Base-by-base conservation (phyloP, 1,284 basidiomycete genomes). In the Papiliotrema laurentii region DNA sequence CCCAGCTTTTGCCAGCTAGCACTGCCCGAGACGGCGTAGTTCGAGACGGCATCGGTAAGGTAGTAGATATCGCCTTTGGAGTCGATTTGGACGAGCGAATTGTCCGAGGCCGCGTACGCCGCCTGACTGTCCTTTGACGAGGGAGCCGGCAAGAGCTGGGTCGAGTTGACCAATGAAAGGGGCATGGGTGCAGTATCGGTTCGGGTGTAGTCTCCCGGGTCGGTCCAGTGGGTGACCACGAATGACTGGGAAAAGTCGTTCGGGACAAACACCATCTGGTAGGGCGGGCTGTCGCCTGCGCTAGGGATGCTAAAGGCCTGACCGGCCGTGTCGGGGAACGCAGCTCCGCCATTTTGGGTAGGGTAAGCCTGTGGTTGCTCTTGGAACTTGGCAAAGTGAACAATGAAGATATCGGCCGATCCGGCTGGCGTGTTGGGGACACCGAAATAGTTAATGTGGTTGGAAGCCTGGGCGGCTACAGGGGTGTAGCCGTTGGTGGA, bases 371-470 rank as follows among this genome's bases (percentile, higher is more conserved):
- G 88, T 4, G 82, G 60, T n/a, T 78, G 72, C 18, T 86, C 83
- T 69, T 93, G 89, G 80, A 86, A 85, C 76, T 78, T 87, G 11
- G 84, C 81, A 86, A 87, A 92, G 74, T 93, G 89, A 55, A 93
- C 87, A 30, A 92, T 87, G 61, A 89, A 93, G 51, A 92, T 84
- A 52, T 83, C 75, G 3, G 83, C 84, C 43, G 79, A 80, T 33
- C 88, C 89, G 19, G 83, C 79, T 18, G 79, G 54, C 5, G 81
- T 77, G 30, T 76, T 78, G 6, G 87, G 85, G 2, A 87, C 82
- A 55, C 86, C 78, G 37, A 90, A 76, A 79, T 89, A 90, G 84
- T 51, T 60, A 53, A 74, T 68, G 56, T 73, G 73, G 58, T 73
- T 72, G 44, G 62, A 61, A 10, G 69, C 67, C 43, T 64, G 54